These are phyloP conservation scores for Cordyceps cicadae DNA, from an alignment of 2,329 filamentous ascomycete genomes.

Conservation along the genomic window DNA sequence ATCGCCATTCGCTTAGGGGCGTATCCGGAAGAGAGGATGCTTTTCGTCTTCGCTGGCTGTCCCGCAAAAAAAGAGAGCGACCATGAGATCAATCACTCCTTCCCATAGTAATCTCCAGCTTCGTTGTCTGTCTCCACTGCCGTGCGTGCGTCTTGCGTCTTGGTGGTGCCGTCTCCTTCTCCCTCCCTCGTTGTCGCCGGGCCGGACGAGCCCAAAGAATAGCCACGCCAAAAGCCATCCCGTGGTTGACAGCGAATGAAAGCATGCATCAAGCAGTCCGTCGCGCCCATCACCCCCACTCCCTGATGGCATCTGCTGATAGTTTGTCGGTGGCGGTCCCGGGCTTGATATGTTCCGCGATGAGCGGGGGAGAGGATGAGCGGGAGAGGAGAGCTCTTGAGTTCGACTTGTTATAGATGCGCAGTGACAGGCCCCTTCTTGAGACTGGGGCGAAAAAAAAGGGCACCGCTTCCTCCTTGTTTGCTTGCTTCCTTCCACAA, in stretches of 20 bases:
- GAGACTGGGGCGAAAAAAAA: background rate
- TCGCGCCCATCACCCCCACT: constrained; percentile 1
- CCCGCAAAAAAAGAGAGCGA: background rate
- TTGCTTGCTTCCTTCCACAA: background rate
- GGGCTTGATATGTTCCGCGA: no score
- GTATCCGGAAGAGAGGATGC: background rate
- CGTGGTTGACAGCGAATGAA: background rate
- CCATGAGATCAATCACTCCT: no score
- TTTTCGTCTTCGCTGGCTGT: background rate
- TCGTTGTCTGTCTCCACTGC: background rate
- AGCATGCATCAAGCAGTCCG: background rate
- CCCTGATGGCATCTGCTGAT: background rate
- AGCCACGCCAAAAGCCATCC: background rate
- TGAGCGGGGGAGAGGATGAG: no score
- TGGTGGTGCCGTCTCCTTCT: background rate
- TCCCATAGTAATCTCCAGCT: background rate
- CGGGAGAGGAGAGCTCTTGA: no score
- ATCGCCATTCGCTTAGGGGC: background rate
- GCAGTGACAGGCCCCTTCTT: background rate
- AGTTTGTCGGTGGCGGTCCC: no score
- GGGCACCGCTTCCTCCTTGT: no score
- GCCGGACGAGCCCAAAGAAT: background rate
- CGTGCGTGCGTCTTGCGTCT: background rate
- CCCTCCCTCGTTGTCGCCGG: background rate
- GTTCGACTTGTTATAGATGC: background rate